Conservation (phyloP, 345 rosid species). For the Salix viminalis region DNA sequence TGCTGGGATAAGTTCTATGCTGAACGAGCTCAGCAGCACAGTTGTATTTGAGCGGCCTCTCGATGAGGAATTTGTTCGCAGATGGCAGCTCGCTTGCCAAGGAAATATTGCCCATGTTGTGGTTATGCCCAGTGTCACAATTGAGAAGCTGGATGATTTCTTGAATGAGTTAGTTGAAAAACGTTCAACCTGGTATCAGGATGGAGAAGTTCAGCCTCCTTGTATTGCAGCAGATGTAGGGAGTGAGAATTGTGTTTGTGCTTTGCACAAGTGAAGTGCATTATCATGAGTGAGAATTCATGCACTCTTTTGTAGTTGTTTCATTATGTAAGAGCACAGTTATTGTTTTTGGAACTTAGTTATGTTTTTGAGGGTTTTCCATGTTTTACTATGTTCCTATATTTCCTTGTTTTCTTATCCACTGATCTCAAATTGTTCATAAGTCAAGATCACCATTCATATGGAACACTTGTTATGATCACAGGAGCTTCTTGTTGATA, state of each 20-base stretch:
- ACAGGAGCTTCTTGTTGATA: too few relatives aligned
- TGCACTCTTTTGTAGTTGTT: conserved; percentile 9
- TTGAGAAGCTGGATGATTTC: conserved; percentile 77
- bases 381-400: background rate
- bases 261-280: conserved; percentile 46
- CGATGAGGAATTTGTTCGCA: conserved; percentile 83
- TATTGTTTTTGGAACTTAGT: conserved; percentile 3
- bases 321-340: conserved; percentile 10
- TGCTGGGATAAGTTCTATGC: conserved; percentile 84
- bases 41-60: conserved; percentile 89
- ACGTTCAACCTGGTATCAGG: conserved; percentile 58
- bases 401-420: background rate
- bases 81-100: conserved; percentile 96
- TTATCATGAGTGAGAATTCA: background rate
- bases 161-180: conserved; percentile 53
- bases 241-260: conserved; percentile 57
- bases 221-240: conserved; percentile 71
- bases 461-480: too few relatives aligned
- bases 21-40: conserved; percentile 90
- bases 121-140: conserved; percentile 84
- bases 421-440: too few relatives aligned
- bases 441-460: too few relatives aligned
- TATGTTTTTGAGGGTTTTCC: background rate
- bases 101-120: conserved; percentile 84
- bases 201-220: conserved; percentile 41